These are phyloP conservation scores for Apiotrichum siamense DNA, from an alignment of 1,284 basidiomycete genomes.

Conservation along the genomic window DNA sequence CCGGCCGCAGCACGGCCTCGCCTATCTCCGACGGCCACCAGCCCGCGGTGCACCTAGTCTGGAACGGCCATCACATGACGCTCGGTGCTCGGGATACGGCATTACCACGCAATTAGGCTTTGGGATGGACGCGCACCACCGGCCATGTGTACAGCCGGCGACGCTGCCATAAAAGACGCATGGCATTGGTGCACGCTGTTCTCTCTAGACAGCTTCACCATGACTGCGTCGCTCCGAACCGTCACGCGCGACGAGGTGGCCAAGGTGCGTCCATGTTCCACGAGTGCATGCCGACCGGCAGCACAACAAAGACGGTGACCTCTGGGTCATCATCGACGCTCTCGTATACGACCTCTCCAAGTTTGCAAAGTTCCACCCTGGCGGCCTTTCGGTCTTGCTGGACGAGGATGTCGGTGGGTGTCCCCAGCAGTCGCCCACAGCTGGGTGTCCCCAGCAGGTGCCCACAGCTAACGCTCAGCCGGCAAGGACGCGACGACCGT, in stretches of 20 bases:
- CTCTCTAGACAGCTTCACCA: too few species aligned
- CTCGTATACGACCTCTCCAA: constrained; percentile 74
- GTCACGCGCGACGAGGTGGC: constrained; percentile 46
- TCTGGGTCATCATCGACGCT: constrained; percentile 80
- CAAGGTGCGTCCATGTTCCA: constrained; percentile 28
- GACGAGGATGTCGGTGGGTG: constrained; percentile 64
- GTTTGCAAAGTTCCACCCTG: constrained; percentile 74
- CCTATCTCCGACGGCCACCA: too few species aligned
- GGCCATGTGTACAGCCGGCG: too few species aligned
- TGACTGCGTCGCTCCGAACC: constrained; percentile 16
- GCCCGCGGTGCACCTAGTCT: too few species aligned
- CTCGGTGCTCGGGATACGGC: too few species aligned
- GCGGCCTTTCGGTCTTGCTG: constrained; percentile 69
- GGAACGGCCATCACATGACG: too few species aligned
- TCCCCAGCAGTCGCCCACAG: background rate
- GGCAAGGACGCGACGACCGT: constrained; percentile 78
- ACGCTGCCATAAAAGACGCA: too few species aligned
- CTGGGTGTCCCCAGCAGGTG: constrained; percentile 1
- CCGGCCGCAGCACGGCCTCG: too few species aligned
- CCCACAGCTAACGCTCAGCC: constrained; percentile 46
- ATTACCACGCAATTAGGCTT: too few species aligned
- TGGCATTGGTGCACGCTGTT: too few species aligned
- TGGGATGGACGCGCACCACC: too few species aligned
- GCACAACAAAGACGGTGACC: constrained; percentile 69
- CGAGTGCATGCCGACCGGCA: constrained; percentile 30